Percentiles rank a stretch among this genome's conserved stretches.
These are phyloP conservation scores for Acanthamoeba quina DNA, from an alignment of 208 protist genomes.

Conservation along the genomic window DNA sequence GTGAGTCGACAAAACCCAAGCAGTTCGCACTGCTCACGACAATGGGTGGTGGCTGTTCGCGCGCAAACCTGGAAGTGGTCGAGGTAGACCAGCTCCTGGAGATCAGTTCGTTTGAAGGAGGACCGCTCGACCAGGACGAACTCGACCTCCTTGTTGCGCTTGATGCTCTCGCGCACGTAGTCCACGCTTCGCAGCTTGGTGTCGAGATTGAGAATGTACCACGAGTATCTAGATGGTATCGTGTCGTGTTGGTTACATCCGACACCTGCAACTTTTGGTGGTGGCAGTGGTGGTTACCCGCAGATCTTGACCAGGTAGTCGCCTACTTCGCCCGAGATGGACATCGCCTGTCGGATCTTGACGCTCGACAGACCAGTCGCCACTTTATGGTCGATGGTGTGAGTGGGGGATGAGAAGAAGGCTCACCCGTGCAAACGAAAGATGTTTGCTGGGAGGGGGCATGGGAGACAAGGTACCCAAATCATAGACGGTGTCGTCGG, in stretches of 20 bases:
- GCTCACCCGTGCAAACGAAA: neutral
- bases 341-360: conserved; percentile 9
- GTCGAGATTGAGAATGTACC: conserved; percentile 11
- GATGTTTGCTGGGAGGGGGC: neutral
- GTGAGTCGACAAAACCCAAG: neutral
- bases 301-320: conserved; percentile 36
- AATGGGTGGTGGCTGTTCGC: neutral
- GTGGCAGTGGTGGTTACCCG: neutral
- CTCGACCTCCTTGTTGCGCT: conserved; percentile 10
- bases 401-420: neutral
- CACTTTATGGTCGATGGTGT: neutral
- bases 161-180: conserved; percentile 16
- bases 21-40: neutral
- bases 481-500: conserved; percentile 1
- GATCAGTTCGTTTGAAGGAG: neutral
- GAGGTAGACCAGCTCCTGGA: neutral
- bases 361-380: conserved; percentile 16
- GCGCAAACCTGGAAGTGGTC: conserved; percentile 3
- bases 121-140: neutral
- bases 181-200: neutral
- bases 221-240: neutral
- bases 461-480: neutral
- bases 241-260: neutral
- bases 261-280: neutral
- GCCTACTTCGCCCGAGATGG: neutral